phyloP scores from a whole-genome alignment of 2,329 filamentous ascomycete genomes.

The Phoma sp. region DNA sequence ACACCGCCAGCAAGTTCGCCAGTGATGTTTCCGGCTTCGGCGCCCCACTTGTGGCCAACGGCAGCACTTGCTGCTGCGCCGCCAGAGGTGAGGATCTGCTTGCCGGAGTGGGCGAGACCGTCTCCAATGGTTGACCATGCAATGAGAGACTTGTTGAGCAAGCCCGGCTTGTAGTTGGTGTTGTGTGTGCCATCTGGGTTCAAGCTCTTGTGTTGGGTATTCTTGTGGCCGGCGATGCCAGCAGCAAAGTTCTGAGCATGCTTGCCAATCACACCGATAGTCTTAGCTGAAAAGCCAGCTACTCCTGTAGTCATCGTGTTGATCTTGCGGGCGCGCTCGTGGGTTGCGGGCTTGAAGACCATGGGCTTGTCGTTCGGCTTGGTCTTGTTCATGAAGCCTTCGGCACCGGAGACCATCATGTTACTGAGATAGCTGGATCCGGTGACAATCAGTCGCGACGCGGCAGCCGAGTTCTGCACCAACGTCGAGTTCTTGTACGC shows the following conservation, averaged over 20 bases:
- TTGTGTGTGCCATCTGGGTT: slow-evolving; percentile 73
- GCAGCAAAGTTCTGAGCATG: slow-evolving; percentile 92
- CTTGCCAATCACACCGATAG: slow-evolving; percentile 81
- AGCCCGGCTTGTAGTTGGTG: slow-evolving; percentile 79
- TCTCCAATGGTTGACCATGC: slow-evolving; percentile 95
- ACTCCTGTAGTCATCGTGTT: slow-evolving; percentile 84
- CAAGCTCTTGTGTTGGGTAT: slow-evolving; percentile 65
- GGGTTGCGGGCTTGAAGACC: slow-evolving; percentile 85
- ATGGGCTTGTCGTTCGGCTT: slow-evolving; percentile 81
- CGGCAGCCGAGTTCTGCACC: slow-evolving; percentile 85
- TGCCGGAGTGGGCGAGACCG: slow-evolving; percentile 87
- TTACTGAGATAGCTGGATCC: slow-evolving; percentile 81
- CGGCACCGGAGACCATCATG: slow-evolving; percentile 77
- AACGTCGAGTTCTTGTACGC: slow-evolving; percentile 89
- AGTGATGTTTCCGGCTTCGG: slow-evolving; percentile 82
- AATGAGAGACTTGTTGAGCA: slow-evolving; percentile 95
- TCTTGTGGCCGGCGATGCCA: slow-evolving; percentile 69
- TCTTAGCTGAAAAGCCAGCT: slow-evolving; percentile 81
- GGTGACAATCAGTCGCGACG: slow-evolving; percentile 91
- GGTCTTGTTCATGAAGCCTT: slow-evolving; percentile 80
- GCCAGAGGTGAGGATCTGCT: slow-evolving; percentile 75
- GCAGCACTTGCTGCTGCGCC: slow-evolving; percentile 83
- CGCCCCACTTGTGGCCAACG: slow-evolving; percentile 87
- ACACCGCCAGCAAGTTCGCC: slow-evolving; percentile 81
- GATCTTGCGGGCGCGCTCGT: slow-evolving; percentile 85